Evolutionary conservation across 106 monocot genomes (phyloP), one percentile per base, ranked within the genome.

Genomic region (Chionographis japonica): DNA sequence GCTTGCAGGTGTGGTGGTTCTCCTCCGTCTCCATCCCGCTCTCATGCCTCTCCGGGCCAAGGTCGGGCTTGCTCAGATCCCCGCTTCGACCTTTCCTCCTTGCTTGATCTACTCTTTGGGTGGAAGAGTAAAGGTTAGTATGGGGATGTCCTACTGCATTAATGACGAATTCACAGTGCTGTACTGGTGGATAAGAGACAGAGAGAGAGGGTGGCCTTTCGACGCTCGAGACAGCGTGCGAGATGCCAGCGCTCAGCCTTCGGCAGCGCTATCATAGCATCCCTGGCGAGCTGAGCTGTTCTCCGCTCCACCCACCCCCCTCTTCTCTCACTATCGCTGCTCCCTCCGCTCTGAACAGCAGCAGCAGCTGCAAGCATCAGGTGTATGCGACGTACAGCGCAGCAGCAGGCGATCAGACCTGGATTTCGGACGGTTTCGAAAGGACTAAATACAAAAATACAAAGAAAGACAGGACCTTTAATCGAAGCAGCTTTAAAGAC

Each of bases 11-110:
- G 9, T 81, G 78, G 16, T 72, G 71, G 66, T 61, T 75, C 54
- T 84, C 79, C 42, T 81, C 84, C 67, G 80, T 56, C 60, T 76
- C 76, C 82, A 84, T 84, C 62, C 71, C 72, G 56, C 74, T 79
- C 63, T 81, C 89, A 85, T 82, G 52, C 71, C 80, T 74, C 67
- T 59, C 14, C 54, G 20, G 36, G n/a, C 37, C 69, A n/a, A 62
- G 19, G 43, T 60, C 38, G 63, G 52, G 46, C 49, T 60, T 40
- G 43, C 50, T 61, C 61, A 39, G 27, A 27, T 27, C 27, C 27
- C 27, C 27, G 18, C 4, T 17, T 51, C 20, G 49, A 46, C 37
- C 37, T 42, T 10, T 18, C 42, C 16, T 13, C 9, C 58, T 12
- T 8, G 12, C 54, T 10, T 58, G 15, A 5, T 39, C 17, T 46